Conservation (phyloP, 257 asterid genomes). For the Jaltomata sinuosa region DNA sequence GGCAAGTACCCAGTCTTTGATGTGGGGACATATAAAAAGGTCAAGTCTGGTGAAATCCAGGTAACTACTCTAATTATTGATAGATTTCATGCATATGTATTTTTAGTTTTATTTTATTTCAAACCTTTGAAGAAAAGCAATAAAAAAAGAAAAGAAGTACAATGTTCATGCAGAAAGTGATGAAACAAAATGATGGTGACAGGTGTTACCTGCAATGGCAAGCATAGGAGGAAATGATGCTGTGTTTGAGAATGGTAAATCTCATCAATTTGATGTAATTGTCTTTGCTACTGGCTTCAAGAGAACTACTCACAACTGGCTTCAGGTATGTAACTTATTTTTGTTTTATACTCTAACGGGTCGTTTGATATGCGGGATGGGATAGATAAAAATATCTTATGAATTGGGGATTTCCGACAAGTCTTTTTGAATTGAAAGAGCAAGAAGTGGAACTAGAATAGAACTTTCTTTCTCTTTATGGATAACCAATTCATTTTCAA, state of each 20-base stretch:
- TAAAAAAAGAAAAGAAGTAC: not conserved
- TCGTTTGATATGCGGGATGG: too few relatives aligned
- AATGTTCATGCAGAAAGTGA: not conserved
- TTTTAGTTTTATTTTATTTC: not conserved
- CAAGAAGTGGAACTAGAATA: too few relatives aligned
- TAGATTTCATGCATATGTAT: not conserved
- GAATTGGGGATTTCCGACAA: too few relatives aligned
- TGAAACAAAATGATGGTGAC: not conserved
- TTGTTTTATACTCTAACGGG: not conserved
- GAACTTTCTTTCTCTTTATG: too few relatives aligned
- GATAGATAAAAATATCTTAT: too few relatives aligned
- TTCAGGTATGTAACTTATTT: constrained; percentile 28
- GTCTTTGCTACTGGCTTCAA: constrained; percentile 76
- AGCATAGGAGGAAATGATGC: constrained; percentile 28
- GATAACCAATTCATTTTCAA: too few relatives aligned
- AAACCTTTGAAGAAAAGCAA: not conserved
- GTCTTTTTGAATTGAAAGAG: too few relatives aligned
- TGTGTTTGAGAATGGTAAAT: constrained; percentile 38
- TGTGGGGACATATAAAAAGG: constrained; percentile 44
- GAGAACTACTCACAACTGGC: constrained; percentile 64
- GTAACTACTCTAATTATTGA: constrained; percentile 11
- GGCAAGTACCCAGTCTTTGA: constrained; percentile 74
- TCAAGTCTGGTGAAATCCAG: constrained; percentile 54
- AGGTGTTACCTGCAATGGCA: constrained; percentile 49
- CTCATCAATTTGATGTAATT: constrained; percentile 38